phyloP scores from a whole-genome alignment of 2,329 filamentous ascomycete species.

The Pezicula radicicola region DNA sequence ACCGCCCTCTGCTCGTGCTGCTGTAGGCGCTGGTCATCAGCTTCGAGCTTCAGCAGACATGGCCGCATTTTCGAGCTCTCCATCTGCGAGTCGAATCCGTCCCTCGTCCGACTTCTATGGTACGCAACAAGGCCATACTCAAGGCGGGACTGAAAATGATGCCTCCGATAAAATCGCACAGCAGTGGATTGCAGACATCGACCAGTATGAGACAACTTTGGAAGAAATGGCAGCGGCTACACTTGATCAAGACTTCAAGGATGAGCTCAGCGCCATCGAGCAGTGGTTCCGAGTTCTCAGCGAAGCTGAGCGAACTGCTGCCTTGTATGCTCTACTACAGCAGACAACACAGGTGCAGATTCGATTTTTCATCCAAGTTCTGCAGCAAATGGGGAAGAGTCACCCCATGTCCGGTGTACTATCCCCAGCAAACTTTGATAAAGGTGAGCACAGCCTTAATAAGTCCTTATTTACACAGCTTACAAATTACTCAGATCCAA shows the following conservation, averaged over 20 bases:
- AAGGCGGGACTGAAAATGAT: slow-evolving; percentile 70
- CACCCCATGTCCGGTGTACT: slow-evolving; percentile 95
- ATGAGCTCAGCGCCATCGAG: slow-evolving; percentile 97
- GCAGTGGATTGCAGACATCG: slow-evolving; percentile 98
- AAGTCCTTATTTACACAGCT: background rate
- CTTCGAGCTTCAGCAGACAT: slow-evolving; percentile 95
- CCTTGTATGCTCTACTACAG: slow-evolving; percentile 90
- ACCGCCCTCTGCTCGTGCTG: slow-evolving; percentile 74
- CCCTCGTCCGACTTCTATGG: slow-evolving; percentile 95
- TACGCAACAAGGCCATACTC: slow-evolving; percentile 63
- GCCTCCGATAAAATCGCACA: slow-evolving; percentile 90
- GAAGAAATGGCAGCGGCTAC: slow-evolving; percentile 99
- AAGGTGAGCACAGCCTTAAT: slow-evolving; percentile 56
- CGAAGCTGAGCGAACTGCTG: slow-evolving; percentile 93
- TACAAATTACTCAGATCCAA: slow-evolving; percentile 64
- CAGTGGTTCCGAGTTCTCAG: slow-evolving; percentile 99
- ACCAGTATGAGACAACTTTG: slow-evolving; percentile 97
- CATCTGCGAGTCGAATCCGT: slow-evolving; percentile 75
- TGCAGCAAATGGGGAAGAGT: slow-evolving; percentile 98
- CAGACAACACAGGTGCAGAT: slow-evolving; percentile 99
- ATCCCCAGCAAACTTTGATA: slow-evolving; percentile 94
- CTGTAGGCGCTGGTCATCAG: slow-evolving; percentile 75
- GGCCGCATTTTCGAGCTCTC: slow-evolving; percentile 72
- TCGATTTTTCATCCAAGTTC: slow-evolving; percentile 96
- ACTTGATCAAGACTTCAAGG: slow-evolving; percentile 99